phyloP scores from a whole-genome alignment of 2,329 filamentous ascomycete genomes.

The Fusarium chaquense region DNA sequence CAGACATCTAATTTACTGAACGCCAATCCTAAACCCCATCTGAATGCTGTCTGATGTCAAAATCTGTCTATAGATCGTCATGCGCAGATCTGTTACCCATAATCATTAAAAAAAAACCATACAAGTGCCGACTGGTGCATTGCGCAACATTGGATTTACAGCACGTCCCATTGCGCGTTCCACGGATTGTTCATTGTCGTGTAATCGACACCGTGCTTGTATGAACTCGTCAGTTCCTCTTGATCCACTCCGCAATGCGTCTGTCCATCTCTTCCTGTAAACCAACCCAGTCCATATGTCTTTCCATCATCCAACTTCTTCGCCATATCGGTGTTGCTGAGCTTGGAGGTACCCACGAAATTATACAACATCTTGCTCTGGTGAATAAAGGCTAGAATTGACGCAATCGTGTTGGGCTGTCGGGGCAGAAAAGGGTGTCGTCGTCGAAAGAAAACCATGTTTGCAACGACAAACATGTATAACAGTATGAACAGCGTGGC shows the following conservation, averaged over 20 bases:
- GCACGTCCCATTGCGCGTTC: conserved; percentile 57
- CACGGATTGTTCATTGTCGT: conserved; percentile 65
- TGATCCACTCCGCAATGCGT: conserved; percentile 83
- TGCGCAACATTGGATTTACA: conserved; percentile 37
- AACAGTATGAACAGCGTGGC: conserved; percentile 73
- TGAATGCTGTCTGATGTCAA: conserved; percentile 16
- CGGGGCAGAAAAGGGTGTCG: conserved; percentile 79
- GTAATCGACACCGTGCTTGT: conserved; percentile 72
- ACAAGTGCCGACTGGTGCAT: conserved; percentile 8
- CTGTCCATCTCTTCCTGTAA: conserved; percentile 77
- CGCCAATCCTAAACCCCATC: conserved; percentile 7
- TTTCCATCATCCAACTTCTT: conserved; percentile 67
- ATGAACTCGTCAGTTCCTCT: conserved; percentile 75
- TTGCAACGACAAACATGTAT: conserved; percentile 71
- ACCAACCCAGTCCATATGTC: conserved; percentile 83
- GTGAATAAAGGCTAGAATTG: conserved; percentile 81
- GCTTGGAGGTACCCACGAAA: conserved; percentile 77
- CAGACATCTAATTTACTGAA: conserved; percentile 30
- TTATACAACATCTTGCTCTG: conserved; percentile 83
- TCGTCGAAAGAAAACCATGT: conserved; percentile 70
- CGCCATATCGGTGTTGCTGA: conserved; percentile 72
- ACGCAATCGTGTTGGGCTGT: conserved; percentile 82
- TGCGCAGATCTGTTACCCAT: conserved; percentile 22
- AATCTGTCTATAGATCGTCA: conserved; percentile 17
- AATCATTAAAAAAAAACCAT: conserved; percentile 19